These are phyloP conservation scores for Boletellus ananas DNA, from an alignment of 768 basidiomycete species.

Conservation along the genomic window DNA sequence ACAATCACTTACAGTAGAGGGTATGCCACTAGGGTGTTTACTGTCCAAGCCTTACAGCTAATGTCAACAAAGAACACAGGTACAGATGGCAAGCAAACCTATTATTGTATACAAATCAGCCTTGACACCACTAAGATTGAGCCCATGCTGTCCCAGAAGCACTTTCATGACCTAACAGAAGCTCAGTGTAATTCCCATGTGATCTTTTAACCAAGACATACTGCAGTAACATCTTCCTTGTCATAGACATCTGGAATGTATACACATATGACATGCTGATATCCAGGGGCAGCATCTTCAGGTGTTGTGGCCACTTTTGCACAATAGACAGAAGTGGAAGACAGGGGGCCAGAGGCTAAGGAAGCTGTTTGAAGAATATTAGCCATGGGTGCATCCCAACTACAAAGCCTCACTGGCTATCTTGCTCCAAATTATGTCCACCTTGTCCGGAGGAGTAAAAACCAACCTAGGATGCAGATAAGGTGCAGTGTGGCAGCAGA, in stretches of 20 bases:
- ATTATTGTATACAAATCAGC: slow-evolving; percentile 64
- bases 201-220: slow-evolving; percentile 18
- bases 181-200: not conserved
- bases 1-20: slow-evolving; percentile 52
- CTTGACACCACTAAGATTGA: slow-evolving; percentile 66
- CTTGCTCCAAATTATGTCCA: slow-evolving; percentile 59
- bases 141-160: slow-evolving; percentile 60
- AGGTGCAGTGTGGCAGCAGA: not conserved
- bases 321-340: slow-evolving; percentile 49
- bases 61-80: not conserved
- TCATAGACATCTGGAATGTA: slow-evolving; percentile 73
- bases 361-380: slow-evolving; percentile 45
- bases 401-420: slow-evolving; percentile 49
- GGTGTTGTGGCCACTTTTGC: slow-evolving; percentile 69
- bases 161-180: slow-evolving; percentile 57
- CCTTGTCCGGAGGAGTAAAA: slow-evolving; percentile 57
- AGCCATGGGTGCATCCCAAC: not conserved
- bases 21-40: slow-evolving; percentile 71
- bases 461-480: slow-evolving; percentile 49
- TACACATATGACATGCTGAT: slow-evolving; percentile 66
- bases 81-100: slow-evolving; percentile 34
- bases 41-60: slow-evolving; percentile 60
- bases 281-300: slow-evolving; percentile 40
- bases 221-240: slow-evolving; percentile 54
- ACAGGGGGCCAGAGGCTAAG: slow-evolving; percentile 58